phyloP scores from a whole-genome alignment of 805 yeast species.

The Nakazawaea sp. region DNA sequence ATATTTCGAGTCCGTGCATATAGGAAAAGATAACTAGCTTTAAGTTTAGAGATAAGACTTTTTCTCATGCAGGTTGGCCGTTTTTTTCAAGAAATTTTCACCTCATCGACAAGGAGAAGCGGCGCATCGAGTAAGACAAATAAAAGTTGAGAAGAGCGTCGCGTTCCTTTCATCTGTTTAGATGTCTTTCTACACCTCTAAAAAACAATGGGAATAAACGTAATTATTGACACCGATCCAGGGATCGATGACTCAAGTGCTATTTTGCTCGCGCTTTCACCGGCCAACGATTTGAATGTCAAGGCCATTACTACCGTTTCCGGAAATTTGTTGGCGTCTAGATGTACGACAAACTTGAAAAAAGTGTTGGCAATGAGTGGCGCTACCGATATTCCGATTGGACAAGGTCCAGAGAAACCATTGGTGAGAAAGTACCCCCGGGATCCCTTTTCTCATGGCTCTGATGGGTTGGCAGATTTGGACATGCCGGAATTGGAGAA shows the following conservation, averaged over 20 bases:
- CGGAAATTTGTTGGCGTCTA: conserved; percentile 18
- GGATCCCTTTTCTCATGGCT: conserved; percentile 21
- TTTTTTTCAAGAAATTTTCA: no score
- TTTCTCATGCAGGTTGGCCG: no score
- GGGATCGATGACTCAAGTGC: conserved; percentile 22
- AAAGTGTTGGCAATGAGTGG: conserved; percentile 16
- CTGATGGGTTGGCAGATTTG: conserved; percentile 20
- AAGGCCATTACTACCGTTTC: conserved; percentile 22
- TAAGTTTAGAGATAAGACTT: no score
- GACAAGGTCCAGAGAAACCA: conserved; percentile 22
- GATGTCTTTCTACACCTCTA: no score
- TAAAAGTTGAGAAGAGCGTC: no score
- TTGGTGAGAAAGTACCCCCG: conserved; percentile 19
- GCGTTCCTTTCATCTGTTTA: no score
- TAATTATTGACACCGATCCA: conserved; percentile 21
- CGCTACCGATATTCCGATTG: conserved; percentile 17
- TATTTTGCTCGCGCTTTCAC: conserved; percentile 17
- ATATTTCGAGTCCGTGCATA: no score
- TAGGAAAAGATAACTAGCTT: no score
- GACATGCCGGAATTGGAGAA: conserved; percentile 15
- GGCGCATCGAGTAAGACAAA: no score
- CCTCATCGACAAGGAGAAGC: no score
- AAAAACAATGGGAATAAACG: conserved; percentile 11
- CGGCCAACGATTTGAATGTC: conserved; percentile 16
- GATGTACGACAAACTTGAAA: conserved; percentile 17